Base-by-base conservation (phyloP, 768 basidiomycete species). In the Exsudoporus frostii region DNA sequence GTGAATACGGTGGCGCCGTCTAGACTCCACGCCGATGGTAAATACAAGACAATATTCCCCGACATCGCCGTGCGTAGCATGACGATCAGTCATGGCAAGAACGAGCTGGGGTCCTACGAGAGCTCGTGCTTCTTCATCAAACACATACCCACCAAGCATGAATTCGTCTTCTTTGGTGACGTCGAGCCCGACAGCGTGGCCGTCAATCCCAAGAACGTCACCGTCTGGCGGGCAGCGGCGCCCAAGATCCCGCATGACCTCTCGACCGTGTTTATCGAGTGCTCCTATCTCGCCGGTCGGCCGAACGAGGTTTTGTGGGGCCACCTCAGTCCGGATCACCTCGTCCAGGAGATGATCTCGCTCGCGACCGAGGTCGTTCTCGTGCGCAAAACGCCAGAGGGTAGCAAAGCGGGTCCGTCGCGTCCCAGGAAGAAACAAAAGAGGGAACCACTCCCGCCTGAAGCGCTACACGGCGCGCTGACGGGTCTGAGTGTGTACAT, bases 111-210 rank as follows among this genome's bases (percentile, higher is more conserved):
- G 17, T 66, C 71, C 33, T 94, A 97, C 70, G 78, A 85, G 15
- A 89, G 89, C 14, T 74, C 87, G 1, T 96, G 94, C 15, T 95
- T 90, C 74, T 96, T 96, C 68, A 70, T 98, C 60, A 81, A 84
- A 14, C 80, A 88, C 58, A 77, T 89, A 47, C 71, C 77, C 17
- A 76, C 78, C 32, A 68, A 68, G 1, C 78, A 74, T 43, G 90
- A 96, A 67, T 85, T 98, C 58, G 75, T 98, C 34, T 98, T 98
- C 71, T 96, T 97, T 61, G 96, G 96, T 1, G 94, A 96, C 70
- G 86, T 97, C 54, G 92, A 95, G 63, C 90, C 92, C 9, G 92
- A 95, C 71, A 80, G 80, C 45, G 61, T 94, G 43, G 78, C 88
- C 7, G n/a, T 63, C 15, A 68, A 72, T 14, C 86, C 86, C 5